Percentiles rank a stretch among this genome's conserved stretches.
Evolutionary conservation across 164 flowering plant genomes (phyloP).

Genomic region (Litsea cubeba): DNA sequence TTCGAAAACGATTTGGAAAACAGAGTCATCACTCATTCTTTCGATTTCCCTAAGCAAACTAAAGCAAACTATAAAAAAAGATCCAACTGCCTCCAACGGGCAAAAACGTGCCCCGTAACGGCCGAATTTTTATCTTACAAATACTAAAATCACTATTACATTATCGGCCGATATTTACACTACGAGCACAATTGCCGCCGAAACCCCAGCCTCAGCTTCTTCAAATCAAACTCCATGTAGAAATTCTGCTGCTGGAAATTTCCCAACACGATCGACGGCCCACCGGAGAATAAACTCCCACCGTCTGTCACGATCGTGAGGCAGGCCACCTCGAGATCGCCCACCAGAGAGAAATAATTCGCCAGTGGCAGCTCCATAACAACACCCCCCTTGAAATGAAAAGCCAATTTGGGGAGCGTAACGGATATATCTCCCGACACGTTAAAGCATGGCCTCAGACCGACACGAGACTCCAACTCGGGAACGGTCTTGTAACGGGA

Average conservation of each 20-base stretch:
- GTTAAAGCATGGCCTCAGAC: conserved; percentile 58
- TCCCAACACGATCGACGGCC: conserved; percentile 58
- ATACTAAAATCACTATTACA: background rate
- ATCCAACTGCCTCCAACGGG: background rate
- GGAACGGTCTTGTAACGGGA: conserved; percentile 30
- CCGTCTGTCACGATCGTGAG: conserved; percentile 44
- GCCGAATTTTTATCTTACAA: background rate
- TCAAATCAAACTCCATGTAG: conserved; percentile 44
- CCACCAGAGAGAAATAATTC: conserved; percentile 47
- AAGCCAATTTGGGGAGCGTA: conserved; percentile 39
- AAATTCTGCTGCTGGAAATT: conserved; percentile 56
- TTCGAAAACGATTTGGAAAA: background rate
- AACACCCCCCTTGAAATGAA: conserved; percentile 74
- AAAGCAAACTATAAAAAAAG: background rate
- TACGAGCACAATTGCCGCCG: conserved; percentile 29
- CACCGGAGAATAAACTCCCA: conserved; percentile 11
- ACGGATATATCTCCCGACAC: conserved; percentile 25
- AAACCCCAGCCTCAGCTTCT: conserved; percentile 49
- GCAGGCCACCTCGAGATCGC: conserved; percentile 30
- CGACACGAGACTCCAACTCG: conserved; percentile 32
- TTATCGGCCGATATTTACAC: background rate
- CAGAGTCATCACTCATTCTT: background rate
- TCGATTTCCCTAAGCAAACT: background rate
- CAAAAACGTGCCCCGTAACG: background rate
- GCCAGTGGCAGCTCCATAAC: conserved; percentile 50